Evolutionary conservation across 176 grass and related monocot genomes (phyloP).

Genomic region (Paspalum vaginatum): DNA sequence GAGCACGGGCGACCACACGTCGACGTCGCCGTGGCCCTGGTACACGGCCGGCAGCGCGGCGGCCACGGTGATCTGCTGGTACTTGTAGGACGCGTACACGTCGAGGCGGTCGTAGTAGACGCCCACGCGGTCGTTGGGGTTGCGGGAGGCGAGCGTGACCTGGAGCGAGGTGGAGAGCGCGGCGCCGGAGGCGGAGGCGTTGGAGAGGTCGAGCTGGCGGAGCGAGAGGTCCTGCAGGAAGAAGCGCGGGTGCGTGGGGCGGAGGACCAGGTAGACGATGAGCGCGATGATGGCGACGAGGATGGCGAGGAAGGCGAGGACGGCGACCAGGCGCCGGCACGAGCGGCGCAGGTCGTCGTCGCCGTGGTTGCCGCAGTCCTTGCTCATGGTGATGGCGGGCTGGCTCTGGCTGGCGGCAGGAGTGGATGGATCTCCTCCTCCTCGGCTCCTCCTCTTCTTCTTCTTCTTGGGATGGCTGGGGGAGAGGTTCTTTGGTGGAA

Average conservation of each 20-base stretch:
- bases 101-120: slow-evolving; percentile 90
- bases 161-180: slow-evolving; percentile 62
- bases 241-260: slow-evolving; percentile 64
- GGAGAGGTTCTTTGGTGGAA: neutral
- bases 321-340: slow-evolving; percentile 21
- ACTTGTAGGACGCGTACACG: slow-evolving; percentile 70
- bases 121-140: slow-evolving; percentile 72
- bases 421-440: no score
- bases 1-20: slow-evolving; percentile 66
- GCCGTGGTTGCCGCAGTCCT: slow-evolving; percentile 72
- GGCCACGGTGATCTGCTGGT: slow-evolving; percentile 75
- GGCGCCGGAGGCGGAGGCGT: slow-evolving; percentile 22
- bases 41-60: slow-evolving; percentile 56
- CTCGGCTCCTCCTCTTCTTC: neutral
- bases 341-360: slow-evolving; percentile 36
- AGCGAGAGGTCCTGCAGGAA: slow-evolving; percentile 70
- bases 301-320: slow-evolving; percentile 12
- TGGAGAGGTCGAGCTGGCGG: slow-evolving; percentile 68
- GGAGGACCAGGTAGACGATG: slow-evolving; percentile 63
- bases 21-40: slow-evolving; percentile 77
- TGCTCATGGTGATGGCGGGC: slow-evolving; percentile 21
- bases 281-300: slow-evolving; percentile 50
- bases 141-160: slow-evolving; percentile 60
- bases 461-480: neutral
- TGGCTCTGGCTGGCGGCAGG: neutral